Evolutionary conservation across 352 stramenopile genomes (phyloP), one percentile per base, ranked within the genome.

Genomic region (Pythium pyrilobum): DNA sequence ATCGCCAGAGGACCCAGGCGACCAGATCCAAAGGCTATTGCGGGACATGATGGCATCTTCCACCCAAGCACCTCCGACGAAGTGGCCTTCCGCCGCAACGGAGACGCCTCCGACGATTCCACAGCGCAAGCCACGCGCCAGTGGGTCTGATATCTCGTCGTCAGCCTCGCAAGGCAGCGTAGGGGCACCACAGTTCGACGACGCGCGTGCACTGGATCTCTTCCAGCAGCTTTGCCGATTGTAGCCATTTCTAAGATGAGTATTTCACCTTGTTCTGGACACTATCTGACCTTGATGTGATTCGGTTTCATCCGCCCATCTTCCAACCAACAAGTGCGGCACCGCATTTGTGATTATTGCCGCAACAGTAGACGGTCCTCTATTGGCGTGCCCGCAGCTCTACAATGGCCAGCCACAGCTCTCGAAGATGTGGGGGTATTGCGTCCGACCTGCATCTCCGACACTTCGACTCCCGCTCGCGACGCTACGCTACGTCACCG

Each of bases 211-310:
- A 8, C 65, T 70, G 11, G 64, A 88, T 25, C 66, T 90, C 7
- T 90, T 90, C 64, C 50, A 73, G 40, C 77, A 90, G 64, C 74
- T 90, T 37, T 53, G 58, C 34, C 58, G 45, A 48, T 32, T 66
- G 45, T 56, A 59, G 50, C 56, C 56, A 58, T 58, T 36, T 41
- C 10, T 15, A 38, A 13, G 28, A 37, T 16, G 12, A 38, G 5
- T 27, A 46, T 27, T 20, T 4, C 36, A 61, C 33, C 53, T 43
- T 46, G 2, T 32, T 57, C 36, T 58, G 29, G 29, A 1, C 1
- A 27, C 21, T 5, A 28, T 32, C 31, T 32, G 8, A 28, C 9
- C 21, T 15, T 29, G 41, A 20, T 37, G 31, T 36, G 31, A n/a
- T n/a, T n/a, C n/a, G n/a, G n/a, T n/a, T n/a, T n/a, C n/a, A n/a